Evolutionary conservation across 192 early-diverging fungal species (phyloP).

Genomic region (Entophlyctis luteolus): DNA sequence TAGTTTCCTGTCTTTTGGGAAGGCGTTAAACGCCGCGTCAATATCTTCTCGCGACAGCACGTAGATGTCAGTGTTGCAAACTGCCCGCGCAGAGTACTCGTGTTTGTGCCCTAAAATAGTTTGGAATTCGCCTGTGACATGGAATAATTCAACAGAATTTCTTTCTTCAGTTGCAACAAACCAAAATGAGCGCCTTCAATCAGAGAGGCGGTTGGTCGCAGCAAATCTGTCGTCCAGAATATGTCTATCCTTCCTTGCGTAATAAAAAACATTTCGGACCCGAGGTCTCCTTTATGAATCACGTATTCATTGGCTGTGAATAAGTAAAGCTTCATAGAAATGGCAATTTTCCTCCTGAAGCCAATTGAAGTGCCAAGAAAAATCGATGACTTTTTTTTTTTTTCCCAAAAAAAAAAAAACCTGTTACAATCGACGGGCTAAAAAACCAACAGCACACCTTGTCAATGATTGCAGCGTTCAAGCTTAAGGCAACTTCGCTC

Average conservation of each 20-base stretch:
- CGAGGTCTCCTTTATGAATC: conserved; percentile 46
- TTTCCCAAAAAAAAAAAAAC: no score
- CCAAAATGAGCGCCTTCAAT: conserved; percentile 53
- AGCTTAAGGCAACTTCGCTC: conserved; percentile 51
- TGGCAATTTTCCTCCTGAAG: conserved; percentile 45
- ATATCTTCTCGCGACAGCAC: conserved; percentile 45
- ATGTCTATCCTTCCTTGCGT: conserved; percentile 53
- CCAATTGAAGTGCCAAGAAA: conserved; percentile 46
- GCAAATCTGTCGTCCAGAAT: conserved; percentile 35
- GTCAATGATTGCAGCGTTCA: conserved; percentile 51
- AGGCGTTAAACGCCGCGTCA: conserved; percentile 39
- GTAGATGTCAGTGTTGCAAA: conserved; percentile 54
- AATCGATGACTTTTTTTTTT: conserved; percentile 43
- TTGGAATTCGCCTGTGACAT: conserved; percentile 43
- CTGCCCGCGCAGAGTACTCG: conserved; percentile 46
- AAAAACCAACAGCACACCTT: conserved; percentile 29
- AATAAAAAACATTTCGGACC: conserved; percentile 53
- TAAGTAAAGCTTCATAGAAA: conserved; percentile 48
- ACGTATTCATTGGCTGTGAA: conserved; percentile 56
- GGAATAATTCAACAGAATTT: no score
- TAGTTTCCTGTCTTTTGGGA: conserved; percentile 37
- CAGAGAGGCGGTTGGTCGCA: conserved; percentile 38
- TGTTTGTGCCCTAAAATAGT: conserved; percentile 45
- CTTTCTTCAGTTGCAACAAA: no score
- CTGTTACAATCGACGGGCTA: neutral